Conservation (phyloP, 805 yeast species). For the Wickerhamomyces sydowiorum region DNA sequence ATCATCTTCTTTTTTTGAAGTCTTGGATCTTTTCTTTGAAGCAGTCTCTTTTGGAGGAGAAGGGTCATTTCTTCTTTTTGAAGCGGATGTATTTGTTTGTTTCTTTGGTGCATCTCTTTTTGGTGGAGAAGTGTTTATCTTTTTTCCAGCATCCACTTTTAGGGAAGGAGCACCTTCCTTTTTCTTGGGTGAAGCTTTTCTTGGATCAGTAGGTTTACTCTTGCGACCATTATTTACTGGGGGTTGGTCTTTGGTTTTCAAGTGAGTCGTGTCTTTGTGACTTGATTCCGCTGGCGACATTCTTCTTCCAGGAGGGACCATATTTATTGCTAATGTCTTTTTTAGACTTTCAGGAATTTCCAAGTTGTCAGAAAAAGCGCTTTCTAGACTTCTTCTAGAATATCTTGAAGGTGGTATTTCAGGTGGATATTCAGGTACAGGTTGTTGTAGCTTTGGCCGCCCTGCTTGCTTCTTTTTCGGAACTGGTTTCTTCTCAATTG, state of each 20-base stretch:
- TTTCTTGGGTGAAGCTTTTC: not conserved
- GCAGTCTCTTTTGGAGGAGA: not conserved
- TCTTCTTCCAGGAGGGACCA: slow-evolving; percentile 1
- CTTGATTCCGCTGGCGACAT: no score
- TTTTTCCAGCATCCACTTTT: no score
- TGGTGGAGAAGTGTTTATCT: not conserved
- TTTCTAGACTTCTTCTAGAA: not conserved
- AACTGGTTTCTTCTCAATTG: no score
- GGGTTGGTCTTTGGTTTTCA: not conserved
- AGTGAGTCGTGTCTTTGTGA: no score
- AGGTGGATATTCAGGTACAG: not conserved
- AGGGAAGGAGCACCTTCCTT: not conserved
- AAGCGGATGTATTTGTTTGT: not conserved
- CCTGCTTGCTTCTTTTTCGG: not conserved
- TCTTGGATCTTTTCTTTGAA: no score
- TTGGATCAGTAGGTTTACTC: not conserved
- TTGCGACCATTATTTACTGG: no score
- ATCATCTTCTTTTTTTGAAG: not conserved
- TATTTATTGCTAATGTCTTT: not conserved
- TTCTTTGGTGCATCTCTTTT: not conserved
- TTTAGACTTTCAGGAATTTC: not conserved
- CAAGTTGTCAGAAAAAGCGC: not conserved
- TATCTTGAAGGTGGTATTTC: not conserved
- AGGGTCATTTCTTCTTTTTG: not conserved
- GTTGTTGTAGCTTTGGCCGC: not conserved